Base-by-base conservation (phyloP, 2,329 filamentous ascomycete species). In the Fusarium agapanthi region DNA sequence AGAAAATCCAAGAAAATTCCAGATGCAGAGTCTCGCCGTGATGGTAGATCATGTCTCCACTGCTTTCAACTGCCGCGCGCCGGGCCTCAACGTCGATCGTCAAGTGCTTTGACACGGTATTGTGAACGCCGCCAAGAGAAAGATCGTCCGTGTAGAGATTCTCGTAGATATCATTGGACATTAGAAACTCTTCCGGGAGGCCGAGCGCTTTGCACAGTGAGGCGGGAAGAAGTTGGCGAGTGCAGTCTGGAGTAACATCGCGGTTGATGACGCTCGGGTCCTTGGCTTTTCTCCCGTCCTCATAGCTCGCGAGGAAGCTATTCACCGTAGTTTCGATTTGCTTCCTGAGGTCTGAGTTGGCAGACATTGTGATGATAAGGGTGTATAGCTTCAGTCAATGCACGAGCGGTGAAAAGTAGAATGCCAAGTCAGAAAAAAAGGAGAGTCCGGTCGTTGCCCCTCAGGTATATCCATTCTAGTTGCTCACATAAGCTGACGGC, bases 91-190 rank as follows among this genome's bases (percentile, higher is more conserved):
- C 35, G 20, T 73, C 71, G 20, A 73, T 58, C 2, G 24, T 34
- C 20, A 73, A 5, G 22, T 73, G 45, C 7, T 50, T 40, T 48
- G 30, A 60, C 54, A 37, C 32, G 44, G n/a, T 37, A 14, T 66
- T 41, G 14, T 61, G 45, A 14, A 73, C 30, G 6, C 44, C 48
- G 6, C 70, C 70, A 15, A 73, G 34, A 13, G 53, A 38, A 22
- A 71, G 61, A 45, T 73, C 71, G 5, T 60, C 37, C 7, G n/a
- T 26, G 22, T 34, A 71, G 10, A 57, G 66, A 11, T 57, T 47
- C 26, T 71, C 53, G 32, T 73, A 73, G 22, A 58, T 13, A 14
- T 48, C 58, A 44, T 73, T 73, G 40, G 57, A 14, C 4, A 73
- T 71, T n/a, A 20, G 14, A 47, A 64, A n/a, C 3, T 65, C 28